Evolutionary conservation across 2,329 filamentous ascomycete genomes (phyloP), one percentile per base, ranked within the genome.

Genomic region (Fusarium sp.): DNA sequence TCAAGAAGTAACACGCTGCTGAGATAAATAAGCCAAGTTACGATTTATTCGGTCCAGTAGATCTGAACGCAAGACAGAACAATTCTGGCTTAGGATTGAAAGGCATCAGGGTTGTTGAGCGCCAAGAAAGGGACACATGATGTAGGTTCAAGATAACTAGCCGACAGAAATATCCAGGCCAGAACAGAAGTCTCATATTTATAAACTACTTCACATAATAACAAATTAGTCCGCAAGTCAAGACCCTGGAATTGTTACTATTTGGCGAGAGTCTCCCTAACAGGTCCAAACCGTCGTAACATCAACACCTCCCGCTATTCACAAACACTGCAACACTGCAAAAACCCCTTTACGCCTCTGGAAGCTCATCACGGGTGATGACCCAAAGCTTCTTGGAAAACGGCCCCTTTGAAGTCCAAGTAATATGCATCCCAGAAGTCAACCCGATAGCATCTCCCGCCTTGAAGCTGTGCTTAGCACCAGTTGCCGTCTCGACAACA

Each of bases 351-450:
- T 57, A 22, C 4, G 24, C 38, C 57, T 44, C 57, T 10, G 57
- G 33, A 44, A 59, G 14, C 4, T 42, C 60, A 24, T 62, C 60
- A 7, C 46, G 35, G 22, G 60, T 62, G 31, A 56, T 62, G 12
- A 62, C 60, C 60, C 60, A 62, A 14, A 62, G 60, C 33, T 62
- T 62, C 62, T 64, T 64, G 20, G 49, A 35, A 22, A 64, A 64
- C 10, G 62, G 62, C 12, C 62, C 62, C 62, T 64, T 64, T 20
- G 62, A 64, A 58, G 40, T 59, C 62, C 62, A 64, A 20, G 62
- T 64, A 7, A 64, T 38, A 20, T 64, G 62, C 62, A 64, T 64
- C 22, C 62, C 51, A 27, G 51, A 57, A 22, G 62, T 64, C 62
- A 64, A 31, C 0, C 62, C 62, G 7, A 64, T 64, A 6, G 62